Evolutionary conservation across 75 land plant genomes (phyloP).

Genomic region (Cryptomeria japonica): DNA sequence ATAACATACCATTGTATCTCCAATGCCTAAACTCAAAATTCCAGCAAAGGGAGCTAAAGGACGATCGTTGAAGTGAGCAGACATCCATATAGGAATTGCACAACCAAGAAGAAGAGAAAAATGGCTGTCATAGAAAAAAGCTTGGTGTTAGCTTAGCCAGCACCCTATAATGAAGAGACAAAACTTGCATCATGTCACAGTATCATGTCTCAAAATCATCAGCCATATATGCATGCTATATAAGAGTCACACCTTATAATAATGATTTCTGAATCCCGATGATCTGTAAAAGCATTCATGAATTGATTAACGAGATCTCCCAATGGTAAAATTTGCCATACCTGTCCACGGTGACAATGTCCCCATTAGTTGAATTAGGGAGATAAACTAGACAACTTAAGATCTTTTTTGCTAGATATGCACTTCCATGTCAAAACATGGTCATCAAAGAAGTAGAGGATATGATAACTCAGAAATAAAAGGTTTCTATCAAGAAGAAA

Average conservation of each 20-base stretch:
- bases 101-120: conserved; percentile 95
- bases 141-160: neutral
- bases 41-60: conserved; percentile 98
- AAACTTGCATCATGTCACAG: neutral
- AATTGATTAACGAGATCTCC: conserved; percentile 70
- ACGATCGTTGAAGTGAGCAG: conserved; percentile 61
- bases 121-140: conserved; percentile 55
- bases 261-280: conserved; percentile 91
- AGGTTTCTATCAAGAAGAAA: neutral
- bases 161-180: conserved; percentile 2
- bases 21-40: conserved; percentile 94
- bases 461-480: neutral
- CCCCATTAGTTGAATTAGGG: neutral
- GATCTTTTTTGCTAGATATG: neutral
- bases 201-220: neutral
- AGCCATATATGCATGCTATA: neutral
- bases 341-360: conserved; percentile 30
- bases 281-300: conserved; percentile 94
- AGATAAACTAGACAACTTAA: neutral
- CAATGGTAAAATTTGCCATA: conserved; percentile 80
- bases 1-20: conserved; percentile 83
- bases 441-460: neutral
- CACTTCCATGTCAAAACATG: neutral
- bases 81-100: conserved; percentile 95
- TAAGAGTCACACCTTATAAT: conserved; percentile 60